Percentiles rank a stretch among this genome's conserved stretches.
These are phyloP conservation scores for Erodium moschatum DNA, from an alignment of 441 rosid genomes.

Conservation along the genomic window DNA sequence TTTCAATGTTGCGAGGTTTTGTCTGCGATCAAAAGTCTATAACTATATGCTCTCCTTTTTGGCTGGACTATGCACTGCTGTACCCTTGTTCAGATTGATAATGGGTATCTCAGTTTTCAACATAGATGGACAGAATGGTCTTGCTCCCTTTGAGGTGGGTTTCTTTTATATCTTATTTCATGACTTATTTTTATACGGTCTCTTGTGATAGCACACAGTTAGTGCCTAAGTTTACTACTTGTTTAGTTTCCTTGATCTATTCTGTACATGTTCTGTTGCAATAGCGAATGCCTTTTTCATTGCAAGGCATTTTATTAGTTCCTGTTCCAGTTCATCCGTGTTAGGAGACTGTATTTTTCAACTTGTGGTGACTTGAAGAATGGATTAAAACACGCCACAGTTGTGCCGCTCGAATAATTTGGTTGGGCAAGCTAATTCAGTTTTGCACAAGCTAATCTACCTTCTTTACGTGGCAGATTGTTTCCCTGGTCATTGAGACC, in stretches of 20 bases:
- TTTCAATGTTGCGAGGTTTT: constrained; percentile 48
- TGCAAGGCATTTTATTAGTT: background rate
- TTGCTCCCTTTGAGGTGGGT: constrained; percentile 83
- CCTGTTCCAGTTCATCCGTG: background rate
- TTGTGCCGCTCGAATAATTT: background rate
- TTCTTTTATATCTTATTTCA: background rate
- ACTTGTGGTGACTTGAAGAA: background rate
- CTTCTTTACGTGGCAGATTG: constrained; percentile 34
- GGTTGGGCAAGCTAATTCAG: background rate
- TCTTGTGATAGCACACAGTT: background rate
- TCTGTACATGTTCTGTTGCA: background rate
- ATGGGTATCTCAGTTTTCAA: constrained; percentile 72
- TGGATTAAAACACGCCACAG: background rate
- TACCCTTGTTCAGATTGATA: constrained; percentile 75
- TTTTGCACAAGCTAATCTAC: no score
- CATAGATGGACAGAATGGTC: constrained; percentile 56
- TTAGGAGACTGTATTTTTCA: background rate
- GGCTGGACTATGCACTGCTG: constrained; percentile 63
- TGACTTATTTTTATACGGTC: constrained; percentile 9
- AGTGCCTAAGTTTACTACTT: background rate
- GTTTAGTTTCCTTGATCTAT: background rate
- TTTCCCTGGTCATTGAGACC: constrained; percentile 65
- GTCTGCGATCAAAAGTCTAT: constrained; percentile 66
- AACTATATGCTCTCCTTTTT: constrained; percentile 51
- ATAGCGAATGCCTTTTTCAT: background rate